Percentiles rank a stretch among this genome's conserved stretches.
phyloP scores from a whole-genome alignment of 2,329 filamentous ascomycete species.

The Lasiodiplodia sp. region DNA sequence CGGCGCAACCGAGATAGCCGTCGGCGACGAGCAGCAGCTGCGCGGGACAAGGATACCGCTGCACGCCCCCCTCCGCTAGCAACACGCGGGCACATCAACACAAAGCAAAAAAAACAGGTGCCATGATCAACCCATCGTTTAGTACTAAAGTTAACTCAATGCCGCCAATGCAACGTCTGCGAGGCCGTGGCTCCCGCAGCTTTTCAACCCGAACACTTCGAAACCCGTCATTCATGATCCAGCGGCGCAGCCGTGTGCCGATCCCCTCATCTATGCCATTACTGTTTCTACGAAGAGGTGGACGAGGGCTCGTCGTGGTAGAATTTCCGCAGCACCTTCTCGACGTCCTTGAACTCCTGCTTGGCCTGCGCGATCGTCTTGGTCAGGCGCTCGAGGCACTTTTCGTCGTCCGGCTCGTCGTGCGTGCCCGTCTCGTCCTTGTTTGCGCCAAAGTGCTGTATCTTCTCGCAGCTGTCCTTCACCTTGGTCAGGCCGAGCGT shows the following conservation, averaged over 20 bases:
- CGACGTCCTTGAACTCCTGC: conserved; percentile 76
- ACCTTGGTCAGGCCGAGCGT: conserved; percentile 91
- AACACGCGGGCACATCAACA: conserved; percentile 9
- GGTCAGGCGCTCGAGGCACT: conserved; percentile 74
- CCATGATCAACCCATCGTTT: conserved; percentile 27
- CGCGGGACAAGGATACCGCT: conserved; percentile 12
- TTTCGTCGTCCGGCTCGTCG: conserved; percentile 70
- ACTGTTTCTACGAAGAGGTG: conserved; percentile 6
- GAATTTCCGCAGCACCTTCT: conserved; percentile 73
- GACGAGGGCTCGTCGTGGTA: conserved; percentile 61
- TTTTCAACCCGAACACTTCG: conserved; percentile 26
- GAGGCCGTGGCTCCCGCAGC: conserved; percentile 22
- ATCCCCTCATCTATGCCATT: conserved; percentile 11
- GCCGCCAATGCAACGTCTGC: conserved; percentile 25
- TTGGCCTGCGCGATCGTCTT: conserved; percentile 76
- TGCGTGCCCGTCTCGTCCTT: conserved; percentile 78
- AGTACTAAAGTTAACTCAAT: conserved; percentile 27
- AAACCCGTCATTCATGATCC: conserved; percentile 30
- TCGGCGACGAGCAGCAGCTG: neutral
- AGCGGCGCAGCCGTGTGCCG: conserved; percentile 24
- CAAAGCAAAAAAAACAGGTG: conserved; percentile 12
- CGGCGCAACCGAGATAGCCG: conserved; percentile 14
- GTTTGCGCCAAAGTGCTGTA: conserved; percentile 87
- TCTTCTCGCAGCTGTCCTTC: conserved; percentile 93
- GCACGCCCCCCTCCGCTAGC: conserved; percentile 19